Percentiles rank a stretch among this genome's conserved stretches.
phyloP scores from a whole-genome alignment of 257 asterid genomes.

The Fraxinus excelsior region DNA sequence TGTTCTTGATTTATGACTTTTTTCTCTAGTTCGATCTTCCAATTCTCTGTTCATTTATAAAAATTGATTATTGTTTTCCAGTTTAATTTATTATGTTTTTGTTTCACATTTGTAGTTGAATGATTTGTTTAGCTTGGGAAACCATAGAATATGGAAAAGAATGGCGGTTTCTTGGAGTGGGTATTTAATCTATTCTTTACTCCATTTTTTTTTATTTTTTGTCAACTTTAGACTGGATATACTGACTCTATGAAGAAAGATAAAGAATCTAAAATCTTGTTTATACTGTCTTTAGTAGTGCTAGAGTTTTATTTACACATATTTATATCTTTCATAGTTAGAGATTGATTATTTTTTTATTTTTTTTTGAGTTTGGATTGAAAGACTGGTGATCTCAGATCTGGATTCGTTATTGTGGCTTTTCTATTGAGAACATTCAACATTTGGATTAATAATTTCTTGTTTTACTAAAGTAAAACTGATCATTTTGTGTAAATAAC shows the following conservation, averaged over 20 bases:
- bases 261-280: neutral
- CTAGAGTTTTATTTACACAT: neutral
- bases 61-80: conserved; percentile 2
- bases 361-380: neutral
- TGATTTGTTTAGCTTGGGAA: conserved; percentile 70
- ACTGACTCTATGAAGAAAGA: neutral
- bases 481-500: no score
- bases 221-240: neutral
- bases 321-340: neutral
- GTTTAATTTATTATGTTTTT: neutral
- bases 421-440: no score
- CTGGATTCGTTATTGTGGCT: neutral
- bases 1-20: neutral
- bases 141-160: conserved; percentile 86
- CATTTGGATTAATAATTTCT: neutral
- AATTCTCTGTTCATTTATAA: neutral
- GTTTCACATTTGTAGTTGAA: conserved; percentile 52
- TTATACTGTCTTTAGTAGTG: neutral
- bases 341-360: conserved; percentile 23
- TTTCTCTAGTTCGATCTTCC: neutral
- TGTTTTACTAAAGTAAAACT: neutral
- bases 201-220: neutral
- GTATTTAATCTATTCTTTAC: conserved; percentile 33
- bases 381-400: neutral
- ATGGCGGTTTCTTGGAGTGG: conserved; percentile 92